Percentiles rank a stretch among this genome's conserved stretches.
Conservation (phyloP, 768 basidiomycete genomes). For the Cystobasidium ongulense region DNA sequence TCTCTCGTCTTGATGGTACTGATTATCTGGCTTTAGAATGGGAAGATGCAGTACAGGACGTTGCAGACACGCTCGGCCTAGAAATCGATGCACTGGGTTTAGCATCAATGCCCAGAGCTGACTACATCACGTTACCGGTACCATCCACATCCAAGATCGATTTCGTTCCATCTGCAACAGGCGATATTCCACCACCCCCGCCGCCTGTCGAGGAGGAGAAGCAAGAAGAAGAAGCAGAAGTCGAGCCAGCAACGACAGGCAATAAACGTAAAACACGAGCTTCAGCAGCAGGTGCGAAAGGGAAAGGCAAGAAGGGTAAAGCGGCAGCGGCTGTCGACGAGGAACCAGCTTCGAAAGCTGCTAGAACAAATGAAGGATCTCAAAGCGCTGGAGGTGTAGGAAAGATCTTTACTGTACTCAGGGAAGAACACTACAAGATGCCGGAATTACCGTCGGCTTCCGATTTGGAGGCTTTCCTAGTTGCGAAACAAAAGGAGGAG, state of each 20-base stretch:
- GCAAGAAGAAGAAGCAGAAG: conserved; percentile 6
- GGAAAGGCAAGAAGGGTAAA: conserved; percentile 22
- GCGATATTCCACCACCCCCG: conserved; percentile 22
- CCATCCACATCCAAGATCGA: neutral
- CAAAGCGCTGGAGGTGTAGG: conserved; percentile 1
- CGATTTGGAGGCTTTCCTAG: conserved; percentile 26
- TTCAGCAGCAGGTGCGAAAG: neutral
- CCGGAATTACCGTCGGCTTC: neutral
- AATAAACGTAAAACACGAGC: conserved; percentile 22
- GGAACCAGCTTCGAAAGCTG: conserved; percentile 5
- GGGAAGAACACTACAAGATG: conserved; percentile 15
- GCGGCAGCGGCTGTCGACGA: neutral
- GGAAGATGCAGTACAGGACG: conserved; percentile 40
- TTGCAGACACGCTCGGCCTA: conserved; percentile 25
- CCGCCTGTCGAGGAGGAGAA: conserved; percentile 9
- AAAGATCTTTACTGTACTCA: conserved; percentile 30
- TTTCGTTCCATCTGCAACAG: neutral
- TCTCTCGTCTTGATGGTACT: neutral
- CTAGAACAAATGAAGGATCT: neutral
- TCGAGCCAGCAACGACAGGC: conserved; percentile 1
- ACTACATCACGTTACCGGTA: conserved; percentile 23
- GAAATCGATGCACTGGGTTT: conserved; percentile 1
- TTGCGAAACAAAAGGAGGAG: conserved; percentile 29
- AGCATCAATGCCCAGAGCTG: conserved; percentile 20
- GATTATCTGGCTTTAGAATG: conserved; percentile 31